These are phyloP conservation scores for Pleurotus giganteus DNA, from an alignment of 768 basidiomycete species.

Conservation along the genomic window DNA sequence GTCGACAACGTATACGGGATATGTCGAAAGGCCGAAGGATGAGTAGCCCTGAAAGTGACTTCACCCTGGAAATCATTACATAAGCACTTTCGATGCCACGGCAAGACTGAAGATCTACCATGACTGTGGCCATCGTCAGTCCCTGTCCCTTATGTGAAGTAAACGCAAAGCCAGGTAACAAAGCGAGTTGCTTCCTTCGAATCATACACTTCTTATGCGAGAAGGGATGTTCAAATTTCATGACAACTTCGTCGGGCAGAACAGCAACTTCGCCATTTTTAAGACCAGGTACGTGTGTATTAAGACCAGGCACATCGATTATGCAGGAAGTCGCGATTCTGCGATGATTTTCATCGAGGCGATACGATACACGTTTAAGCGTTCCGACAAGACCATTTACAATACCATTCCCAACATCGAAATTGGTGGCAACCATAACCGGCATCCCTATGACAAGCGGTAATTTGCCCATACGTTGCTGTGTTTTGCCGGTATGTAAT, in stretches of 20 bases:
- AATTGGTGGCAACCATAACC: constrained; percentile 28
- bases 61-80: constrained; percentile 38
- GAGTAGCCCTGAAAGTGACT: constrained; percentile 24
- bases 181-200: constrained; percentile 30
- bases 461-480: constrained; percentile 24
- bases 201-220: constrained; percentile 17
- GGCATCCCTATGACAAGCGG: constrained; percentile 30
- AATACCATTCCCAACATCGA: constrained; percentile 26
- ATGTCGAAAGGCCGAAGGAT: constrained; percentile 26
- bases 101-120: constrained; percentile 31
- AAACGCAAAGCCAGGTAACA: constrained; percentile 36
- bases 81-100: constrained; percentile 33
- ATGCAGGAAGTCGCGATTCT: constrained; percentile 16
- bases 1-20: constrained; percentile 6
- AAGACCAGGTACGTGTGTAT: not conserved
- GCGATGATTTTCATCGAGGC: constrained; percentile 9
- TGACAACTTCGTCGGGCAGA: constrained; percentile 13
- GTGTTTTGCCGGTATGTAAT: constrained; percentile 24
- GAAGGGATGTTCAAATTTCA: constrained; percentile 9
- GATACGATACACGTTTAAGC: constrained; percentile 18
- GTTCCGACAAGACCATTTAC: constrained; percentile 26
- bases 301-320: constrained; percentile 11
- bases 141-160: constrained; percentile 41
- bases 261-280: constrained; percentile 12
- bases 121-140: constrained; percentile 24